Evolutionary conservation across 1,284 basidiomycete species (phyloP).

Genomic region (Malassezia restricta): DNA sequence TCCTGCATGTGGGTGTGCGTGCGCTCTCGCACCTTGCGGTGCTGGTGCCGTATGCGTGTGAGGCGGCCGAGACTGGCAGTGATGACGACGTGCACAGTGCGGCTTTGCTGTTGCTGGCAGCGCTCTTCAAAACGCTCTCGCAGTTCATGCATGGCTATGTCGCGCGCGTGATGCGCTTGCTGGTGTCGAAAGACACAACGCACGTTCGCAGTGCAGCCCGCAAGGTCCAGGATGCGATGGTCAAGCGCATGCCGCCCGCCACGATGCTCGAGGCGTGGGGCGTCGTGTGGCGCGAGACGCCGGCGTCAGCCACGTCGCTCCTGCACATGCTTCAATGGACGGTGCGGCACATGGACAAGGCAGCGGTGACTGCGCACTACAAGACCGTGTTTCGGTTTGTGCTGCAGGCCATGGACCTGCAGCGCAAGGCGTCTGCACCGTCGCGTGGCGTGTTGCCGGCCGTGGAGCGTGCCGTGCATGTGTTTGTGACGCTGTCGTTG

Average conservation of each 20-base stretch:
- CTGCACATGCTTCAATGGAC: slow-evolving; percentile 32
- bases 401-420: slow-evolving; percentile 64
- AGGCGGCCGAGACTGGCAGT: not conserved
- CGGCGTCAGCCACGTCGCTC: slow-evolving; percentile 8
- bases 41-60: slow-evolving; percentile 20
- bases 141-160: slow-evolving; percentile 37
- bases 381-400: slow-evolving; percentile 68
- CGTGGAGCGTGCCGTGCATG: slow-evolving; percentile 50
- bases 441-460: slow-evolving; percentile 43
- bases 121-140: slow-evolving; percentile 30
- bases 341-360: slow-evolving; percentile 27
- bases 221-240: slow-evolving; percentile 9
- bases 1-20: slow-evolving; percentile 31
- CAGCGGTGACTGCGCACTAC: slow-evolving; percentile 56
- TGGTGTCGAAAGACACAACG: not conserved
- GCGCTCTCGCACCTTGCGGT: slow-evolving; percentile 36
- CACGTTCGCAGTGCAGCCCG: not conserved
- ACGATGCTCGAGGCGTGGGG: slow-evolving; percentile 6
- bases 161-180: slow-evolving; percentile 17
- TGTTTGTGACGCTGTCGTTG: slow-evolving; percentile 76
- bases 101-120: slow-evolving; percentile 29
- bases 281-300: slow-evolving; percentile 3
- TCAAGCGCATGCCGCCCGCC: slow-evolving; percentile 13
- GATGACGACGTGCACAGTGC: slow-evolving; percentile 14
- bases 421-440: slow-evolving; percentile 31